A percentile compares a stretch with the other conserved stretches of the same genome.
Conservation (phyloP, 75 land plant genomes). For the Cupressus sempervirens region DNA sequence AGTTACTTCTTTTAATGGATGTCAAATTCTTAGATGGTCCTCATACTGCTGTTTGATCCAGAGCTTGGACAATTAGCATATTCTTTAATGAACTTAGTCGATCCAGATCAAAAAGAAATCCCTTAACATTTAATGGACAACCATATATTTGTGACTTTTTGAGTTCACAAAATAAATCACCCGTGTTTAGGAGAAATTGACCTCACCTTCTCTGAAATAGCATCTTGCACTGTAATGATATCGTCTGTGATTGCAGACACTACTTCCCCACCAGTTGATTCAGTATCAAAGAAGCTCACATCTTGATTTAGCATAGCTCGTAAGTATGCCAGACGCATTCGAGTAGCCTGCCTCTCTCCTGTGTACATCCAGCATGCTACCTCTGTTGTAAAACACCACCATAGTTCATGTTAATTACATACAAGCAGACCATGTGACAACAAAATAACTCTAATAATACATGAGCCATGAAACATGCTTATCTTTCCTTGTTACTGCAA, state of each 20-base stretch:
- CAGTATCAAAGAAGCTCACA: conserved; percentile 80
- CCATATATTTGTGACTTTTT: not conserved
- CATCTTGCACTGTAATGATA: conserved; percentile 71
- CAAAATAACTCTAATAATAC: not conserved
- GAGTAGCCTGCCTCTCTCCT: conserved; percentile 85
- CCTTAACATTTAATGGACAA: not conserved
- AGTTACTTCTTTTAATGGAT: too few species aligned
- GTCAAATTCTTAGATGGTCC: not conserved
- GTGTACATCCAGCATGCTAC: conserved; percentile 95
- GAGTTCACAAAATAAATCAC: not conserved
- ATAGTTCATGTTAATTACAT: not conserved
- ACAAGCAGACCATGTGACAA: not conserved
- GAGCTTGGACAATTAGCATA: not conserved
- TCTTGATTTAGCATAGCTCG: conserved; percentile 72
- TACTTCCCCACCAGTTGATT: conserved; percentile 61
- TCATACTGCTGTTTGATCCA: not conserved
- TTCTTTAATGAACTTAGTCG: not conserved
- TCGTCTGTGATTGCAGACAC: conserved; percentile 69
- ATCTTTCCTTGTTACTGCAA: too few species aligned
- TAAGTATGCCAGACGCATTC: conserved; percentile 68
- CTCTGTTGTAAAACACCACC: conserved; percentile 36
- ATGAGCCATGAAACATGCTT: not conserved
- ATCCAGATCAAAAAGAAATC: not conserved
- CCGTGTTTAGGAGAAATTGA: not conserved
- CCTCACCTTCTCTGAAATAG: conserved; percentile 78